Conservation (phyloP, 805 yeast genomes). For the Suhomyces faveliae region DNA sequence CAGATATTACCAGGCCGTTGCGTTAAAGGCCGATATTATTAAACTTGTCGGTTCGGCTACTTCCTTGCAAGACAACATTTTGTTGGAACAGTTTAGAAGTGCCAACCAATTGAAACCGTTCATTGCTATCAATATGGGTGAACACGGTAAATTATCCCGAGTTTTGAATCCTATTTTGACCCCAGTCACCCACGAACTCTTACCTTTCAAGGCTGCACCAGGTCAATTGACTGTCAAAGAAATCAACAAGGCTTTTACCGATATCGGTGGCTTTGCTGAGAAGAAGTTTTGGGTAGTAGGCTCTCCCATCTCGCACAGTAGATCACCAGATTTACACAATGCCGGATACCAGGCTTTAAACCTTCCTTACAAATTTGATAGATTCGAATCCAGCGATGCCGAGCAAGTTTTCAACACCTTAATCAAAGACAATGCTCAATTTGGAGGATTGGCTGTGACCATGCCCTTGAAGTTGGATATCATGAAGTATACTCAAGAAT, state of each 20-base stretch:
- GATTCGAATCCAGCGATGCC: slow-evolving; percentile 67
- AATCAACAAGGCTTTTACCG: slow-evolving; percentile 54
- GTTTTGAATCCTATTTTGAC: slow-evolving; percentile 74
- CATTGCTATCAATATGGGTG: slow-evolving; percentile 82
- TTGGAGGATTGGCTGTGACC: slow-evolving; percentile 96
- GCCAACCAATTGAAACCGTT: slow-evolving; percentile 59
- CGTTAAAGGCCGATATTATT: slow-evolving; percentile 66
- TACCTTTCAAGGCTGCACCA: slow-evolving; percentile 74
- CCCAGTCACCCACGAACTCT: slow-evolving; percentile 73
- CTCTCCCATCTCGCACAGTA: slow-evolving; percentile 77
- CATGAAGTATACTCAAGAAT: slow-evolving; percentile 59
- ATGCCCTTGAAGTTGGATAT: slow-evolving; percentile 89
- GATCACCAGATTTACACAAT: slow-evolving; percentile 85
- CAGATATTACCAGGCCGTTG: slow-evolving; percentile 64
- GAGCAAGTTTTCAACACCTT: slow-evolving; percentile 52
- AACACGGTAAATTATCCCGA: slow-evolving; percentile 72
- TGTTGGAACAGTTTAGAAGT: slow-evolving; percentile 66
- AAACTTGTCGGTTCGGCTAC: slow-evolving; percentile 83
- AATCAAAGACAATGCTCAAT: slow-evolving; percentile 43
- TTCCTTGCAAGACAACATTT: slow-evolving; percentile 62
- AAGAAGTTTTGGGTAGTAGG: slow-evolving; percentile 76
- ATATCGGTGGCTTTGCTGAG: slow-evolving; percentile 60
- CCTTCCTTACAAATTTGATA: slow-evolving; percentile 68
- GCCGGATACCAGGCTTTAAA: slow-evolving; percentile 74
- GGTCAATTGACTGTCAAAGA: slow-evolving; percentile 71